A percentile compares a stretch with the other conserved stretches of the same genome.
These are phyloP conservation scores for Quambalaria eucalypti DNA, from an alignment of 1,284 basidiomycete species.

Conservation along the genomic window DNA sequence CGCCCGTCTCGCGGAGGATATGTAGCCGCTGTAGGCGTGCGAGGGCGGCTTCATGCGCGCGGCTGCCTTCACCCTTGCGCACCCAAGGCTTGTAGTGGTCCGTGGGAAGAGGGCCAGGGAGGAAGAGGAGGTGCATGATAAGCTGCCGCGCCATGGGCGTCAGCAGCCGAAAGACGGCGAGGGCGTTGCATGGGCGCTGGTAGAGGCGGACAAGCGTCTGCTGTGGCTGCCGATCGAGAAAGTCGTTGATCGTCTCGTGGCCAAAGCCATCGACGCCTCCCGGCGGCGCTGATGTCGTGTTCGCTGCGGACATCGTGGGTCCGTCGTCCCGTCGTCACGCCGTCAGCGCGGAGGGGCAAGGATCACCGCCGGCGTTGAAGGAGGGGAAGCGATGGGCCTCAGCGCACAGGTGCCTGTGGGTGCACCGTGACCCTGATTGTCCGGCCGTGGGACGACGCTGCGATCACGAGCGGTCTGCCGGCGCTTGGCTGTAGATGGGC, in stretches of 20 bases:
- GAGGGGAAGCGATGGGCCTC: not conserved
- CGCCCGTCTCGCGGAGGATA: conserved; percentile 21
- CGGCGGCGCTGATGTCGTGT: no score
- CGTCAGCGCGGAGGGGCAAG: not conserved
- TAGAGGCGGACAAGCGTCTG: conserved; percentile 75
- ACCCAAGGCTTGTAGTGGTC: conserved; percentile 76
- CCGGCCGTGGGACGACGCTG: no score
- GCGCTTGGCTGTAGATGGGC: no score
- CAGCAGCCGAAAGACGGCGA: conserved; percentile 83
- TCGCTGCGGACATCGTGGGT: no score
- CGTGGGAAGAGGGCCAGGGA: conserved; percentile 64
- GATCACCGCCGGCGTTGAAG: not conserved
- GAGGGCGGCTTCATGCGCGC: conserved; percentile 17
- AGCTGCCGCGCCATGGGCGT: conserved; percentile 79
- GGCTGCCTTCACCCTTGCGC: conserved; percentile 56
- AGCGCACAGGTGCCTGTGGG: no score
- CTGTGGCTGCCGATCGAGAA: conserved; percentile 77
- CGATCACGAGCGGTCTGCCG: no score
- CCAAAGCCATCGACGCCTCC: no score
- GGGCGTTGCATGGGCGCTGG: conserved; percentile 78
- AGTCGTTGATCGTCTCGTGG: conserved; percentile 53
- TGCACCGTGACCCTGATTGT: no score
- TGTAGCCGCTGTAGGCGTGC: conserved; percentile 21
- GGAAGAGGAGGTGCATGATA: conserved; percentile 83
- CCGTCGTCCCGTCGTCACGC: no score